Base-by-base conservation (phyloP, 2,329 filamentous ascomycete genomes). In the Pseudocercospora vitis region DNA sequence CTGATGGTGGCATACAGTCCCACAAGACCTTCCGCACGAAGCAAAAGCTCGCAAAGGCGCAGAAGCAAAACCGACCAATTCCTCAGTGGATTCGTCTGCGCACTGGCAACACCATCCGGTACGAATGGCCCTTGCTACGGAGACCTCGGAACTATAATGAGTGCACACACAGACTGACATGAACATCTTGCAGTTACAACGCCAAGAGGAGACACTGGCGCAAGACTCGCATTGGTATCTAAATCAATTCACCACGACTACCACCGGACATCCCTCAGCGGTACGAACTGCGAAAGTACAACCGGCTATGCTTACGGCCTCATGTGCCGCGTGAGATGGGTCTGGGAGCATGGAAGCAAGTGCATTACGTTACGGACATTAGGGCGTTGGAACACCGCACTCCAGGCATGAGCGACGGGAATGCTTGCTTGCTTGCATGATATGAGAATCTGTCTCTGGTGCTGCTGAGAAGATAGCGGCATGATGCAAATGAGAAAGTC, bases 11-110 rank as follows among this genome's bases (percentile, higher is more conserved):
- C 28, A 75, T n/a, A n/a, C 77, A 97, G 92, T 92, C 88, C 87
- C 91, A 99, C 84, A 99, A 99, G 88, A 89, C 91, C 77, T 99
- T 99, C 91, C 89, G 91, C 78, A 96, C 91, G 81, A 99, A 99
- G 91, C 88, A 95, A 81, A 99, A 99, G 94, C 91, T 99, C 83
- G 94, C 94, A 76, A 96, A 92, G 85, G 94, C 94, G 77, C 92
- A 97, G 85, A 97, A 96, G 87, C 92, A 97, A 85, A 99, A 99
- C 88, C 88, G 94, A 78, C 94, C 94, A 71, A 96, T 99, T 77
- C 94, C 94, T 68, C 94, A 99, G 85, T 99, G 94, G 94, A 97
- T 99, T 78, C 88, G 94, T 77, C 86, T 99, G 74, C 88, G 92
- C 78, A 97, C 94, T 73, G 88, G 86, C 80, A 99, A 99, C 87